Evolutionary conservation across 305 asterid species (phyloP), one percentile per base, ranked within the genome.

Genomic region (Ilex paraguariensis): DNA sequence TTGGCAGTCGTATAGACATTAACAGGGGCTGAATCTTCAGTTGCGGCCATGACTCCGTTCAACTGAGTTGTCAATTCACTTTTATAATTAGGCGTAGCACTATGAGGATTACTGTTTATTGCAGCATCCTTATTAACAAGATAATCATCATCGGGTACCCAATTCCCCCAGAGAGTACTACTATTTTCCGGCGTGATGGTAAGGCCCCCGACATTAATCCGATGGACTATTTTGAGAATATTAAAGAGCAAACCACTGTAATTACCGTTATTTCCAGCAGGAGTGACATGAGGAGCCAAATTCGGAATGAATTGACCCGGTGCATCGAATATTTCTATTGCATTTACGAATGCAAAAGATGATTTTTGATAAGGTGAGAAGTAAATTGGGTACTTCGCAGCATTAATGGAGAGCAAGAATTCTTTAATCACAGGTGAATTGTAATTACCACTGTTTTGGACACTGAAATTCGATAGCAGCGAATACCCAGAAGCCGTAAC

Each of bases 161-260:
- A 87, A 46, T 56, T 67, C 60, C 84, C 78, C 68, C 75, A 21
- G 53, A 82, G 10, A 11, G 79, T 57, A 66, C 84, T 57, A 66
- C 84, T 91, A 40, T 9, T 56, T 0, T 45, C 48, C n/a, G 80
- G 63, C 7, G 42, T 68, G 31, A 84, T 49, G 8, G 8, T 12
- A 1, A 1, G 3, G 13, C 87, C 91, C 54, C 91, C 95, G 2
- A 87, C 84, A 48, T 84, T 86, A 4, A 86, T 69, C 75, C 91
- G 73, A 66, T 82, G 64, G 57, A 84, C 40, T 3, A 80, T 69
- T 31, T 52, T 78, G 32, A 77, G 64, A 1, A 62, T 61, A 10
- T 12, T 4, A 12, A 58, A 55, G 9, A 61, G 57, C 17, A 73
- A 40, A 51, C 61, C 69, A 0, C 16, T 31, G 31, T 17, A 46